phyloP scores from a whole-genome alignment of 352 stramenopile species.

The Globisporangium lucens region DNA sequence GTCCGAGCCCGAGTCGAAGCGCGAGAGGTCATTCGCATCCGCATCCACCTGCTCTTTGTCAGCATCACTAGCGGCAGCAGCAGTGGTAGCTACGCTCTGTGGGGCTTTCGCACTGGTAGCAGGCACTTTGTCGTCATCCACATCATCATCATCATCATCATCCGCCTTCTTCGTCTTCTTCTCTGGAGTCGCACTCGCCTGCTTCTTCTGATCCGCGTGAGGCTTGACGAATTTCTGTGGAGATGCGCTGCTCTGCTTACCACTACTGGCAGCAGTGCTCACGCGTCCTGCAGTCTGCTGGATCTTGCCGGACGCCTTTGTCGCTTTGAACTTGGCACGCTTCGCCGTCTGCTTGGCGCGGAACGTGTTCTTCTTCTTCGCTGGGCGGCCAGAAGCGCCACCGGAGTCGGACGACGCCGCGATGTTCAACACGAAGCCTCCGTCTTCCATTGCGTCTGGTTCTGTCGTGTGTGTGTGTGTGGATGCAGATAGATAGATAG shows the following conservation, averaged over 20 bases:
- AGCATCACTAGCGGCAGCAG: not conserved
- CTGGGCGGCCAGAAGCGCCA: slow-evolving; percentile 21
- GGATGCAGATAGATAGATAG: not conserved
- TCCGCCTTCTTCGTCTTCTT: slow-evolving; percentile 17
- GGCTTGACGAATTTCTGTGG: slow-evolving; percentile 5
- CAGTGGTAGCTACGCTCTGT: not conserved
- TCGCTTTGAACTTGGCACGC: slow-evolving; percentile 19
- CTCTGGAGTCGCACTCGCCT: not conserved
- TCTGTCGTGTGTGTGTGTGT: not conserved
- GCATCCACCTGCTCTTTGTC: slow-evolving; percentile 15
- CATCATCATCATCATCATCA: slow-evolving; percentile 3
- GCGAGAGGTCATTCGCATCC: slow-evolving; percentile 7
- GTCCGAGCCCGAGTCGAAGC: slow-evolving; percentile 17
- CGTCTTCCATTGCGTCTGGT: slow-evolving; percentile 34
- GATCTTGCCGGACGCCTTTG: slow-evolving; percentile 21
- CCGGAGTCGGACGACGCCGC: slow-evolving; percentile 37
- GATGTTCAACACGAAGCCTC: slow-evolving; percentile 81
- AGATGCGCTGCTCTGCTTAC: slow-evolving; percentile 9
- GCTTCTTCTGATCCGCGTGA: slow-evolving; percentile 2
- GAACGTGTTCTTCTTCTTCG: slow-evolving; percentile 78
- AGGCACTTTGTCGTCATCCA: slow-evolving; percentile 5
- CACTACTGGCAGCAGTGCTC: not conserved
- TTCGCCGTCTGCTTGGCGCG: slow-evolving; percentile 70
- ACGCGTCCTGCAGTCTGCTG: slow-evolving; percentile 11
- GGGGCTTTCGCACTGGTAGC: not conserved